Base-by-base conservation (phyloP, 495 filamentous ascomycete genomes). In the Hypoxylon fragiforme region DNA sequence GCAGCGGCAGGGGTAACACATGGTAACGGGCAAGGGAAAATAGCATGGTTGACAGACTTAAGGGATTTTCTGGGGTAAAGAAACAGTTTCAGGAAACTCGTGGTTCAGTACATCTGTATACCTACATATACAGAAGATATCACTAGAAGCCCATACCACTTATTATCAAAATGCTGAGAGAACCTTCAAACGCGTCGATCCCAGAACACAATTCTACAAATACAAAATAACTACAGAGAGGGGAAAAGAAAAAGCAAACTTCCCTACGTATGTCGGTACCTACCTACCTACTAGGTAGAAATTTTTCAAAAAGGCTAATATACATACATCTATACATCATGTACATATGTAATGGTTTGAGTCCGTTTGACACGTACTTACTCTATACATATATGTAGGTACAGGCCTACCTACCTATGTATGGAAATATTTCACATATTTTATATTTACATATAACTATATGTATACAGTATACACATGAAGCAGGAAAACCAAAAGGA, bases 1-100 rank as follows among this genome's bases (percentile, higher is more conserved):
- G 50, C 50, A 40, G 39, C 35, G 55, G 42, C 62, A 68, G 62
- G 65, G 65, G 62, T 65, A 57, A 62, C 65, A 68, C 65, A 65
- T 65, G 65, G 65, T 65, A 58, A 57, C 40, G 42, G 52, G 54
- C 47, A 65, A 55, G 50, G 51, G 44, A 46, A 57, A 30, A 56
- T 9, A 50, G 24, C 57, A 57, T 43, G 60, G 39, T 52, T 58
- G 30, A 35, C 43, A 11, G 35, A 13, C 43, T 13, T 60, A 52
- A 14, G 28, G 24, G 26, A 50, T 46, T 50, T 46, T 47, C 57
- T 42, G 57, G 57, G 49, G 56, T 56, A 50, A 37, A 54, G 38
- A 49, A 35, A 49, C 18, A 21, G 38, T 30, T 21, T 44, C 35
- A 40, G 34, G 26, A 28, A 47, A 3, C 6, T 41, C 18, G 8